These are phyloP conservation scores for Ettlia oleoabundans DNA, from an alignment of 139 green algal genomes.

Conservation along the genomic window DNA sequence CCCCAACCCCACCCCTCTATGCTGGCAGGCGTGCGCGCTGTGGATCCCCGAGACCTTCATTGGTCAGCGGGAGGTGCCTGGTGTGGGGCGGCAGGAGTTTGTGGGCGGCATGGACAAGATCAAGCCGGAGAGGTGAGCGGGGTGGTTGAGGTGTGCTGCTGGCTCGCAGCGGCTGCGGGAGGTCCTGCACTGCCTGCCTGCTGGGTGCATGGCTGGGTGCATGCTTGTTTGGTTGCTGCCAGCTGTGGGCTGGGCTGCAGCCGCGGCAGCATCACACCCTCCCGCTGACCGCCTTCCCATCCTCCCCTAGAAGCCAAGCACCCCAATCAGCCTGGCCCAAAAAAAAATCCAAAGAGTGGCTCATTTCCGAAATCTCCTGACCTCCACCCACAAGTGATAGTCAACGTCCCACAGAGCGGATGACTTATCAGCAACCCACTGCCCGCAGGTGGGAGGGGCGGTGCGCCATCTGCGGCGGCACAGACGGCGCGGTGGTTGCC, in stretches of 20 bases:
- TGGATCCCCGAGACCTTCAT: conserved; percentile 61
- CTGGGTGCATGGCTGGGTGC: neutral
- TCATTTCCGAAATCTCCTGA: conserved; percentile 46
- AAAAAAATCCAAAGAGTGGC: no score
- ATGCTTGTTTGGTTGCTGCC: neutral
- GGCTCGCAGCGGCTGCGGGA: neutral
- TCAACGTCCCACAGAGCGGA: neutral
- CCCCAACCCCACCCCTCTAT: neutral
- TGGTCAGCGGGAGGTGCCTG: conserved; percentile 4
- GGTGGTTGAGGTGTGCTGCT: neutral
- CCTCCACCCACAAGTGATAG: neutral
- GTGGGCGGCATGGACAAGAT: conserved; percentile 35
- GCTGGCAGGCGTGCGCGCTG: conserved; percentile 61
- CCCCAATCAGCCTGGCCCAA: no score
- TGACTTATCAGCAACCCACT: no score
- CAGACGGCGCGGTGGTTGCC: conserved; percentile 58
- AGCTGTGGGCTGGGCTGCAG: no score
- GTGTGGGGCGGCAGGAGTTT: conserved; percentile 23
- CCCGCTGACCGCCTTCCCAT: no score
- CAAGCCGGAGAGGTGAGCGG: neutral
- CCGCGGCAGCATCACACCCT: no score
- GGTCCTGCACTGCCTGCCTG: neutral
- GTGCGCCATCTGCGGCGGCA: conserved; percentile 54
- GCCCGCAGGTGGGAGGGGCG: conserved; percentile 39
- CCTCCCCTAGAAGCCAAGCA: no score